A percentile compares a stretch with the other conserved stretches of the same genome.
Evolutionary conservation across 306 rosid genomes (phyloP).

Genomic region (Rosa multiflora): DNA sequence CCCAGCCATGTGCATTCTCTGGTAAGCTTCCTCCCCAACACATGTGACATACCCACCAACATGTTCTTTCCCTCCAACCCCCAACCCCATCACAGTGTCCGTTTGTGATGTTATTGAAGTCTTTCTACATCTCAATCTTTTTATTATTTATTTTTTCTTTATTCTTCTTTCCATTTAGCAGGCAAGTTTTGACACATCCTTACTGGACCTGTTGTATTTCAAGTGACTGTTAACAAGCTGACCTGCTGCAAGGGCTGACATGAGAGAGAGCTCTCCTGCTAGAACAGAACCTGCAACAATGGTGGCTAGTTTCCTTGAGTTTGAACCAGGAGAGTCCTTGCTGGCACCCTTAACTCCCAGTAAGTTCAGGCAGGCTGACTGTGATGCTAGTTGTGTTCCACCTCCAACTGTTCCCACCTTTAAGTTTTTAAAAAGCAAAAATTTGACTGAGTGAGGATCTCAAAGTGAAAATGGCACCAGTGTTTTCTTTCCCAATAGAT

Average conservation of each 20-base stretch:
- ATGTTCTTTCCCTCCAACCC: not conserved
- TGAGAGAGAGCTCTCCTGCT: conserved; percentile 31
- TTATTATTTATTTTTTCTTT: too few species aligned
- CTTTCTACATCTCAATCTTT: not conserved
- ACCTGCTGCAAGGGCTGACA: conserved; percentile 32
- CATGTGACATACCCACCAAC: conserved; percentile 15
- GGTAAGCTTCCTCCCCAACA: not conserved
- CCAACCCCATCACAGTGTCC: conserved; percentile 3
- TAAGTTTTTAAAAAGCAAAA: not conserved
- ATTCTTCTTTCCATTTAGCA: not conserved
- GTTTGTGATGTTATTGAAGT: not conserved
- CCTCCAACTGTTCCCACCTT: conserved; percentile 39
- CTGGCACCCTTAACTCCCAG: conserved; percentile 28
- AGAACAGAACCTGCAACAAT: conserved; percentile 30
- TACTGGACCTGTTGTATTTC: conserved; percentile 34
- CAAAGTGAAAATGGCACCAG: not conserved
- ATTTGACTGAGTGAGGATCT: not conserved
- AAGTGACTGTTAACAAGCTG: conserved; percentile 33
- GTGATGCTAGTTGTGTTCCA: conserved; percentile 34
- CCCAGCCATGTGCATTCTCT: conserved; percentile 2
- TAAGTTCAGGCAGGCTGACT: conserved; percentile 32
- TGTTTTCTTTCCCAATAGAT: conserved; percentile 10
- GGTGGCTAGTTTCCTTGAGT: conserved; percentile 29
- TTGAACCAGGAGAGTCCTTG: conserved; percentile 29
- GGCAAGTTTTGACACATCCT: conserved; percentile 16